Base-by-base conservation (phyloP, 78 protist species). In the slime mould (Dictyostelium discoideum) region DNA sequence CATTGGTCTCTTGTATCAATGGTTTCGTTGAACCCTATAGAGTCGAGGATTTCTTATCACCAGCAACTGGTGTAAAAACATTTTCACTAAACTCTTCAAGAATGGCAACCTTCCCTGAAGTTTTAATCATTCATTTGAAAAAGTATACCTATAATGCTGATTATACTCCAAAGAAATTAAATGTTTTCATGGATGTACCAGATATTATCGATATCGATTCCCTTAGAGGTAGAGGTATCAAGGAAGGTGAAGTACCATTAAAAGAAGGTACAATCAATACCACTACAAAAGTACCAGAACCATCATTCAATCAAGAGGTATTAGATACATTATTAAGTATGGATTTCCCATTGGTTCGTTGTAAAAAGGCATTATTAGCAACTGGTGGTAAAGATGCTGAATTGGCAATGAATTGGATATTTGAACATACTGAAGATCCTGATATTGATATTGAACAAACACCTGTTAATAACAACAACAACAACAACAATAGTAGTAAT, bases 91-190 rank as follows among this genome's bases (percentile, higher is more conserved):
- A 95, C 29, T 39, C 82, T 18, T 39, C 79, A 26, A 84, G 92
- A 29, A 2, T 98, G 54, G 50, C 44, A 18, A 83, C 98, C n/a
- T 98, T 98, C 85, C 99, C 99, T 9, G 42, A 76, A 32, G 46
- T 82, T 40, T 93, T 98, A 39, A 42, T 79, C 42, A 78, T 98
- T n/a, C 97, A 97, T 42, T 22, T 98, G 77, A 92, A 85, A 14
- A 86, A 97, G 42, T 98, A 92, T 96, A 83, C 87, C 57, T 22
- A 96, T 26, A 93, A 32, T 26, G 96, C 85, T 6, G 98, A 95
- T 85, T 97, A 98, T 93, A 13, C 26, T 44, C 97, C 98, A 67
- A 89, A 94, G 90, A 98, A 98, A 93, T 78, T 93, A 54, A 87
- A 97, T 69, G 99, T 92, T 7, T 60, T 2, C 48, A 97, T 98